Evolutionary conservation across 1,139 yeast genomes (phyloP), one percentile per base, ranked within the genome.

Genomic region (Hyphopichia buzzinii): DNA sequence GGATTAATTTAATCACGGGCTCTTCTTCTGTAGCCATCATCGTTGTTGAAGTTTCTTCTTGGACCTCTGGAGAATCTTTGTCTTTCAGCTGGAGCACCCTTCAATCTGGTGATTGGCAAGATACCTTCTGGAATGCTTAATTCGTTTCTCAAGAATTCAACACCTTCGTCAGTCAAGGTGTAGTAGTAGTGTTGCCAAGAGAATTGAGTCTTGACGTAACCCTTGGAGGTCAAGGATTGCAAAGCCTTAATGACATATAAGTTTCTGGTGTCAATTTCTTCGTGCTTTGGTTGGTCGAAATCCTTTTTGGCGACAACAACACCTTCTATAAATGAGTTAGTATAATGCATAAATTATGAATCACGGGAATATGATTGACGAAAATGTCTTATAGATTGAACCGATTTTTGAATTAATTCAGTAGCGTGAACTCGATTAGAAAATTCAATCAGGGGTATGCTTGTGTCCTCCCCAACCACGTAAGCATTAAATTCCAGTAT

Each of bases 151-250:
- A 92, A 86, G 86, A 79, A 92, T 69, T 89, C 96, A 55, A 94
- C 94, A 83, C 99, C 99, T 77, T 87, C 96, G 72, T 94, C 97
- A 69, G 97, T 92, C 72, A 94, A 87, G 81, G 98, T 89, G 95
- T 94, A 94, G 96, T 92, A 94, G 81, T 92, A 94, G 84, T 88
- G 88, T 85, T 90, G 97, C 99, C 99, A 92, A 64, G 98, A 92
- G 85, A 92, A 92, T 78, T 90, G 97, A 64, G 99, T 92, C 87
- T 90, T 89, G 76, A 92, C 97, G 83, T 67, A 92, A 72, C 99
- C 99, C 79, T 84, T 89, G 57, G 98, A 92, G 69, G 96, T 89
- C 74, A 92, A 86, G 52, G 97, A 90, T 81, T 92, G 99, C 74
- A 92, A 84, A 67, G 98, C 97, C 86, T 92, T 92, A 82, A 92